These are phyloP conservation scores for Aspergillus pseudotamarii DNA, from an alignment of 2,329 filamentous ascomycete species.

Conservation along the genomic window DNA sequence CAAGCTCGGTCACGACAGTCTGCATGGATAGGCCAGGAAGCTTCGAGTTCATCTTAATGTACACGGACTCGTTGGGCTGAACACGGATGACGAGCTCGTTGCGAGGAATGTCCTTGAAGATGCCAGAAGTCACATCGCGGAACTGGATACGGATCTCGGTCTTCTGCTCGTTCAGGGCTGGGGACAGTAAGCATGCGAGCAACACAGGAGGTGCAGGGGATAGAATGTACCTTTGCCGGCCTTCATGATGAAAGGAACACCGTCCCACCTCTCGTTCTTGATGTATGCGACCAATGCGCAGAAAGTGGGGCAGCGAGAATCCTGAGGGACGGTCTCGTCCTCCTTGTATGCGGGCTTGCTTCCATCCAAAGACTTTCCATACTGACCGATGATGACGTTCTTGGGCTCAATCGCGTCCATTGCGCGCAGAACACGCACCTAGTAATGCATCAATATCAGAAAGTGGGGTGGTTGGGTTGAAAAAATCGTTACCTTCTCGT, in stretches of 20 bases:
- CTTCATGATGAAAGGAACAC: constrained; percentile 99
- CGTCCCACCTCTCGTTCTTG: constrained; percentile 99
- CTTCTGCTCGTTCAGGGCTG: constrained; percentile 97
- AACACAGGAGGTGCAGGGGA: neutral
- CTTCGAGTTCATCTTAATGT: constrained; percentile 99
- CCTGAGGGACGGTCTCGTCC: constrained; percentile 96
- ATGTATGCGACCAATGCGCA: constrained; percentile 97
- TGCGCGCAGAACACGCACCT: constrained; percentile 84
- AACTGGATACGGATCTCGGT: constrained; percentile 99
- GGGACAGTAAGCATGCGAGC: constrained; percentile 20
- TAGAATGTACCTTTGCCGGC: constrained; percentile 72
- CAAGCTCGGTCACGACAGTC: constrained; percentile 96
- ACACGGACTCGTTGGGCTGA: constrained; percentile 98
- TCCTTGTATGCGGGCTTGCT: constrained; percentile 98
- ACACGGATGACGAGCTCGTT: constrained; percentile 99
- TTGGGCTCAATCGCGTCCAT: constrained; percentile 97
- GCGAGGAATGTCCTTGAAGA: constrained; percentile 99
- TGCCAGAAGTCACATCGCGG: constrained; percentile 98
- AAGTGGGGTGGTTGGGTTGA: neutral
- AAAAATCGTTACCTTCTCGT: constrained; percentile 70
- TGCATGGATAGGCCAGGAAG: constrained; percentile 98
- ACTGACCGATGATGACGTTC: constrained; percentile 99
- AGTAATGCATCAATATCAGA: constrained; percentile 8
- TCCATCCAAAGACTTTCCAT: constrained; percentile 92
- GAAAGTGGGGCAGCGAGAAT: constrained; percentile 96